A percentile compares a stretch with the other conserved stretches of the same genome.
These are phyloP conservation scores for Peterozyma toletana DNA, from an alignment of 805 yeast genomes.

Conservation along the genomic window DNA sequence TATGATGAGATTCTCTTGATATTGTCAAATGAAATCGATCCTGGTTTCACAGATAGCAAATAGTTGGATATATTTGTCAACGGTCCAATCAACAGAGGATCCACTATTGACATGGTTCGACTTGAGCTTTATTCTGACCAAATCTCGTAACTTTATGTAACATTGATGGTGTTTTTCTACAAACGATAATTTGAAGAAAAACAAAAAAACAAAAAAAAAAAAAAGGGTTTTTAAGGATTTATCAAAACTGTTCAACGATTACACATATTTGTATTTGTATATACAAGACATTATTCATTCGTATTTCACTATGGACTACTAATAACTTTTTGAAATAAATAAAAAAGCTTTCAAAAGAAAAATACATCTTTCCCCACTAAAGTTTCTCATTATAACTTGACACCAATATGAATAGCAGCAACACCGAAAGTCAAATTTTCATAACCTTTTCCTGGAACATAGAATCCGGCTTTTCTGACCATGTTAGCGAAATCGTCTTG, in stretches of 20 bases:
- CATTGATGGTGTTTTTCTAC: too few species aligned
- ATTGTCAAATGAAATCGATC: conserved; percentile 23
- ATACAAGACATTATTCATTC: background rate
- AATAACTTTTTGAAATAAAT: too few species aligned
- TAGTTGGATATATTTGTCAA: conserved; percentile 24
- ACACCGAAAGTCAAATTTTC: conserved; percentile 92
- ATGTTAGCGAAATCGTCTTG: conserved; percentile 86
- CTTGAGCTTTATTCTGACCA: background rate
- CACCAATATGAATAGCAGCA: conserved; percentile 94
- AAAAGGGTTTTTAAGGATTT: too few species aligned
- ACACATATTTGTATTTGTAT: background rate
- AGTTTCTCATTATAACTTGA: conserved; percentile 56
- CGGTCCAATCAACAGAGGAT: conserved; percentile 24
- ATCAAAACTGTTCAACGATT: too few species aligned
- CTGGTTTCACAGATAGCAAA: conserved; percentile 24
- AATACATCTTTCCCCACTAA: background rate
- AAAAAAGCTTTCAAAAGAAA: too few species aligned
- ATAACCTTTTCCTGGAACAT: conserved; percentile 84
- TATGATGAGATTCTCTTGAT: conserved; percentile 24
- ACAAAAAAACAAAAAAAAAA: too few species aligned
- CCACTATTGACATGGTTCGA: conserved; percentile 9
- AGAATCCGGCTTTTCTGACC: conserved; percentile 94
- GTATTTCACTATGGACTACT: too few species aligned
- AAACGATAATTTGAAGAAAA: too few species aligned
- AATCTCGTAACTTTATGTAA: background rate